Evolutionary conservation across 345 rosid species (phyloP).

Genomic region (Durio zibethinus): DNA sequence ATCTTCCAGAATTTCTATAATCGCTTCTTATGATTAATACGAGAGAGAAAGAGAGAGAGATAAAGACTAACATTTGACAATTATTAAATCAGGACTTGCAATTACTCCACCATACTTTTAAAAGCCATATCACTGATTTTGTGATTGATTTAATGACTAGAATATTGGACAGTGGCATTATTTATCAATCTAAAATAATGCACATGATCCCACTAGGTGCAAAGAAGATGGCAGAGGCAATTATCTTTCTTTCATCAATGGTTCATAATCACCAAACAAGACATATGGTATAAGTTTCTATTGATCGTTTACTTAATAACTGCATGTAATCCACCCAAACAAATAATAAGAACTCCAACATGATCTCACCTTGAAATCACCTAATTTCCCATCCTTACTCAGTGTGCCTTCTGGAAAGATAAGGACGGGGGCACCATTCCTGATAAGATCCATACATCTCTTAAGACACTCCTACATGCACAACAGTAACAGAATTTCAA

Average conservation of each 20-base stretch:
- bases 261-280: neutral
- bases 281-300: neutral
- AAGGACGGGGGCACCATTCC: conserved; percentile 78
- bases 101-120: neutral
- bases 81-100: neutral
- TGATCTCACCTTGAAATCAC: conserved; percentile 75
- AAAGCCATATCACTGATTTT: neutral
- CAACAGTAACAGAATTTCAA: conserved; percentile 17
- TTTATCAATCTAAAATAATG: neutral
- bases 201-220: neutral
- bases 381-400: conserved; percentile 77
- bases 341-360: neutral
- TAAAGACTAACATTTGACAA: neutral
- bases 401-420: conserved; percentile 97
- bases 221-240: neutral
- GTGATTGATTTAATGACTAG: neutral
- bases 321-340: neutral
- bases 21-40: neutral
- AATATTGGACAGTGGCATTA: neutral
- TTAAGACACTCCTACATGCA: conserved; percentile 74
- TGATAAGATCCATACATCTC: conserved; percentile 70
- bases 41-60: no score
- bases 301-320: neutral
- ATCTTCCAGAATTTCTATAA: neutral
- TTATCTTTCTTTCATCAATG: neutral